Evolutionary conservation across 1,284 basidiomycete species (phyloP).

Genomic region (Leccinum pseudoinsigne): DNA sequence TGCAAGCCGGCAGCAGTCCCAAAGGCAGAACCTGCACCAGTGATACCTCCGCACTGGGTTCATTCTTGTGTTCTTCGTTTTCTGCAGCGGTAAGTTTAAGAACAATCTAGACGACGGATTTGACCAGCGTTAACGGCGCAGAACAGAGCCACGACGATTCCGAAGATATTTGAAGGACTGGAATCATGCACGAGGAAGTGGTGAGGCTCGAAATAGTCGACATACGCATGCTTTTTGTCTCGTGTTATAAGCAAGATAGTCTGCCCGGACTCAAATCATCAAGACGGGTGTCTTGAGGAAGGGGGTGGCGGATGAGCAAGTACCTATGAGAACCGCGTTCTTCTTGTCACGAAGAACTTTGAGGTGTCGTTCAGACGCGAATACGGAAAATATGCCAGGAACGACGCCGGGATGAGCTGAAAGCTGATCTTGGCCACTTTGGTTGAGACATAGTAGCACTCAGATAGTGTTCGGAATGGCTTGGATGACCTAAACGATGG

Average conservation of each 20-base stretch:
- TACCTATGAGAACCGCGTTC: conserved; percentile 84
- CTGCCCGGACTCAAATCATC: conserved; percentile 76
- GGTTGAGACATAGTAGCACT: conserved; percentile 88
- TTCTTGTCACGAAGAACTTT: conserved; percentile 93
- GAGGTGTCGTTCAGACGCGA: conserved; percentile 84
- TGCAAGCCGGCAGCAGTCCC: conserved; percentile 40
- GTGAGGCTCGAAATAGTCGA: conserved; percentile 81
- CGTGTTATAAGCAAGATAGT: conserved; percentile 72
- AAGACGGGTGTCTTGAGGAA: conserved; percentile 41
- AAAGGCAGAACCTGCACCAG: conserved; percentile 30
- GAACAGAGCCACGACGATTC: conserved; percentile 80
- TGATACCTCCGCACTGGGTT: conserved; percentile 27
- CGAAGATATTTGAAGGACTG: conserved; percentile 77
- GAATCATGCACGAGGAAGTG: conserved; percentile 84
- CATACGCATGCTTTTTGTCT: conserved; percentile 75
- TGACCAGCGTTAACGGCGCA: conserved; percentile 72
- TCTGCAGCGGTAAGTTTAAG: conserved; percentile 85
- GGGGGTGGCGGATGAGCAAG: conserved; percentile 32
- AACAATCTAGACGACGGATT: conserved; percentile 75
- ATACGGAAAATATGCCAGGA: conserved; percentile 81
- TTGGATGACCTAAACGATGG: conserved; percentile 69
- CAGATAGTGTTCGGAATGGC: conserved; percentile 94
- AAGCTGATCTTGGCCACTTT: conserved; percentile 84
- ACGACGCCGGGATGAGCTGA: conserved; percentile 80
- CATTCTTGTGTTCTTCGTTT: conserved; percentile 65